A percentile compares a stretch with the other conserved stretches of the same genome.
Evolutionary conservation across 2,329 filamentous ascomycete species (phyloP).

Genomic region (Diaporthe destruens): DNA sequence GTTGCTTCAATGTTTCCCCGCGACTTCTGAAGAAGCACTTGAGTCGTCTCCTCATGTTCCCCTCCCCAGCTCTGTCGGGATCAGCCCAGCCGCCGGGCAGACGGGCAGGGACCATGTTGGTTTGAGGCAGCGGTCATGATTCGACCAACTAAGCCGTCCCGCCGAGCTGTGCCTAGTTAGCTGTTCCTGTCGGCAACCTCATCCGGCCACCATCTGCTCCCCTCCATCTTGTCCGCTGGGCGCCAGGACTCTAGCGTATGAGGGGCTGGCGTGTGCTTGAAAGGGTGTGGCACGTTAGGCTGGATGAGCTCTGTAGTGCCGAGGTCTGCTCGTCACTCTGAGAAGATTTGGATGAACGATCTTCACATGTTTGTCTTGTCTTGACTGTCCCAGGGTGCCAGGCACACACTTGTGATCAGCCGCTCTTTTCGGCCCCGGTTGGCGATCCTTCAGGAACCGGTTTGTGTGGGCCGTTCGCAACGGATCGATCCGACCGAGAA

Average conservation of each 20-base stretch:
- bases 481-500: not conserved
- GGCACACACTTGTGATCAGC: conserved; percentile 9
- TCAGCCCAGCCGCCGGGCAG: not conserved
- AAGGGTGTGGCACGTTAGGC: conserved; percentile 9
- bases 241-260: conserved; percentile 8
- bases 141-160: conserved; percentile 1
- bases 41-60: conserved; percentile 9
- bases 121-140: conserved; percentile 13
- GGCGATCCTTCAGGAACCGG: not conserved
- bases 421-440: not conserved
- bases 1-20: too few species aligned
- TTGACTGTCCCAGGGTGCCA: conserved; percentile 1
- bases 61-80: not conserved
- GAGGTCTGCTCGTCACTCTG: conserved; percentile 9
- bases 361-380: conserved; percentile 6
- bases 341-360: not conserved
- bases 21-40: not conserved
- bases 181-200: conserved; percentile 14
- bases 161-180: not conserved
- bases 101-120: not conserved
- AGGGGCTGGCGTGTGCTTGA: conserved; percentile 5
- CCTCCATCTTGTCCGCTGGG: conserved; percentile 21
- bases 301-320: conserved; percentile 21
- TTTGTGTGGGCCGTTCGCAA: not conserved
- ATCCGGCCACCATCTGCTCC: conserved; percentile 2